Percentiles rank a stretch among this genome's conserved stretches.
These are phyloP conservation scores for Mortierella sp. DNA, from an alignment of 371 early-diverging fungal genomes.

Conservation along the genomic window DNA sequence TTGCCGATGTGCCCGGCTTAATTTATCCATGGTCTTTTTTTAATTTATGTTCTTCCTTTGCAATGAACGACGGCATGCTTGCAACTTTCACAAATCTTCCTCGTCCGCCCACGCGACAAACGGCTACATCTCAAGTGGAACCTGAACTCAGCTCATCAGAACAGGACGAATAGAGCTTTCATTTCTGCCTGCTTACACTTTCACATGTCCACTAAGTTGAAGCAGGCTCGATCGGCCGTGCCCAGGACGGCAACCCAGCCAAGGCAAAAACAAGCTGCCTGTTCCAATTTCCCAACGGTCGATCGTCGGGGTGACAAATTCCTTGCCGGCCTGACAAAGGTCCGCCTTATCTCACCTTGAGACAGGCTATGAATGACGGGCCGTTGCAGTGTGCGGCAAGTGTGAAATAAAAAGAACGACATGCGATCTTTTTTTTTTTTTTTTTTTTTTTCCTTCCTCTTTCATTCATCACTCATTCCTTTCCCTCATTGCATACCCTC, in stretches of 20 bases:
- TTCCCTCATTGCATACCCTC: neutral
- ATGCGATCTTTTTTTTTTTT: neutral
- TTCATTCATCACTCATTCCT: neutral
- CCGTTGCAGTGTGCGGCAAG: neutral
- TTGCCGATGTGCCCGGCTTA: neutral
- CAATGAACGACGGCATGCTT: neutral
- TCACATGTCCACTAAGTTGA: neutral
- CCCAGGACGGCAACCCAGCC: constrained; percentile 6
- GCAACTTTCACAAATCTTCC: neutral
- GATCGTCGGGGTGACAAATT: neutral
- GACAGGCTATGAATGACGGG: neutral
- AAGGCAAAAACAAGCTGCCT: neutral
- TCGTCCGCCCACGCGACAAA: neutral
- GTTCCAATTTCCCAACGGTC: neutral
- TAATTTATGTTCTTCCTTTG: neutral
- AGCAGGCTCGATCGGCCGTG: neutral
- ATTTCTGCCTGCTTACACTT: neutral
- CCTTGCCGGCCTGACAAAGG: neutral
- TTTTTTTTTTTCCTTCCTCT: neutral
- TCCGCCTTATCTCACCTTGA: neutral
- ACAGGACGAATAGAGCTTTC: neutral
- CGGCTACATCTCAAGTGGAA: neutral
- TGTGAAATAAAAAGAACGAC: neutral
- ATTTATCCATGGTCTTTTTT: neutral
- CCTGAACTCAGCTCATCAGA: neutral